These are phyloP conservation scores for Ophiostoma perfectum DNA, from an alignment of 2,329 filamentous ascomycete species.

Conservation along the genomic window DNA sequence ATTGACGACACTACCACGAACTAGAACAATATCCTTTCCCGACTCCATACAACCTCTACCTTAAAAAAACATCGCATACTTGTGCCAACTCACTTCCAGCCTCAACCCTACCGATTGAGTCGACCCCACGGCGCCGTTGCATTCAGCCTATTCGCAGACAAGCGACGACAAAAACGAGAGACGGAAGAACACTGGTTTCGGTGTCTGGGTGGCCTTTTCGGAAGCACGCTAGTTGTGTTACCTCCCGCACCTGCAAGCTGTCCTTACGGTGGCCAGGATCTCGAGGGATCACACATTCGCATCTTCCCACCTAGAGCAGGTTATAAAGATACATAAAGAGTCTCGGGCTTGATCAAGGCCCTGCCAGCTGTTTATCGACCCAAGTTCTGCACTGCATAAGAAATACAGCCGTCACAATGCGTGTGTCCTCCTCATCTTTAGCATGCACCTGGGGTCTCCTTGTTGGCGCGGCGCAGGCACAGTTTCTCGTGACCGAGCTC, in stretches of 20 bases:
- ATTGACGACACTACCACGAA: background rate
- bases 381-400: too few species aligned
- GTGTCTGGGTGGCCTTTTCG: background rate
- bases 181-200: slow-evolving; percentile 18
- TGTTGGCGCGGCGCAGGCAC: slow-evolving; percentile 49
- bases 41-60: background rate
- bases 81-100: too few species aligned
- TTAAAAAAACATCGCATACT: background rate
- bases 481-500: slow-evolving; percentile 64
- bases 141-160: slow-evolving; percentile 18
- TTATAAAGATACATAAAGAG: background rate
- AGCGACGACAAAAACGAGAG: slow-evolving; percentile 6
- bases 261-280: slow-evolving; percentile 16
- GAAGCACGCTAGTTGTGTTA: background rate
- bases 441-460: slow-evolving; percentile 26
- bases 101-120: background rate
- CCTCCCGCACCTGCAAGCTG: slow-evolving; percentile 26
- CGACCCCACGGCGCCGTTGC: slow-evolving; percentile 15
- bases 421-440: slow-evolving; percentile 22
- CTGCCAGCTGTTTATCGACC: background rate
- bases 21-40: background rate
- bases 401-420: slow-evolving; percentile 21
- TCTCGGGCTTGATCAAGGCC: background rate
- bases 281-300: too few species aligned
- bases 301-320: too few species aligned